Conservation (phyloP, 257 asterid genomes). For the Solanum verrucosum region DNA sequence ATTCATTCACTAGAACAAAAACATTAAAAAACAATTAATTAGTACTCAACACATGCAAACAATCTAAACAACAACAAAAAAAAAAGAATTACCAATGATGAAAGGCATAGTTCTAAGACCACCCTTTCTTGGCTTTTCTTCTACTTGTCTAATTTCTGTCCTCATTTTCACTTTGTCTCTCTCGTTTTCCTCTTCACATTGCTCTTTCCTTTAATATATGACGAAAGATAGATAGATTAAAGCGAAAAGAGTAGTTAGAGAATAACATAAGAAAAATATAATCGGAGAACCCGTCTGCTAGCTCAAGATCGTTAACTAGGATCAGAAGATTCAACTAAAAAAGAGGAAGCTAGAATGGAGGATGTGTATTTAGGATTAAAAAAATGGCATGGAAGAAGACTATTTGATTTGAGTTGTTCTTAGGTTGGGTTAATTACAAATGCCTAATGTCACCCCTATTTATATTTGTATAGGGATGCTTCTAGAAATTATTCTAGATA, state of each 20-base stretch:
- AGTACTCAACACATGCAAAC: neutral
- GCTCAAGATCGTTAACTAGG: neutral
- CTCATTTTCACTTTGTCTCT: neutral
- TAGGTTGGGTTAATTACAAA: neutral
- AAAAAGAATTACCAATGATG: neutral
- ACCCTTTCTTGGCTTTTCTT: neutral
- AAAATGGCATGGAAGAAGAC: neutral
- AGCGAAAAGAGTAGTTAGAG: neutral
- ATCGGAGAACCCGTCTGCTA: rapidly evolving
- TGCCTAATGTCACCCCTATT: too few relatives aligned
- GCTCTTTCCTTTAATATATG: neutral
- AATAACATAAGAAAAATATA: neutral
- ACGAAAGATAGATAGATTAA: neutral
- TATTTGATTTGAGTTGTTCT: neutral
- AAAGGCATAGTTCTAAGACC: neutral
- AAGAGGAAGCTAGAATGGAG: neutral
- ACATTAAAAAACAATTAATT: neutral
- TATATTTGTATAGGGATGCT: neutral
- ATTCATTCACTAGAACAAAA: neutral
- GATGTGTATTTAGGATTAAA: neutral
- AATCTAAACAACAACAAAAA: neutral
- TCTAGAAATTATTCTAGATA: neutral
- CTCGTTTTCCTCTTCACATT: neutral
- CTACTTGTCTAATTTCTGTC: neutral
- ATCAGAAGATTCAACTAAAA: neutral